phyloP scores from a whole-genome alignment of 768 basidiomycete genomes.

The Tylopilus subfusipes region DNA sequence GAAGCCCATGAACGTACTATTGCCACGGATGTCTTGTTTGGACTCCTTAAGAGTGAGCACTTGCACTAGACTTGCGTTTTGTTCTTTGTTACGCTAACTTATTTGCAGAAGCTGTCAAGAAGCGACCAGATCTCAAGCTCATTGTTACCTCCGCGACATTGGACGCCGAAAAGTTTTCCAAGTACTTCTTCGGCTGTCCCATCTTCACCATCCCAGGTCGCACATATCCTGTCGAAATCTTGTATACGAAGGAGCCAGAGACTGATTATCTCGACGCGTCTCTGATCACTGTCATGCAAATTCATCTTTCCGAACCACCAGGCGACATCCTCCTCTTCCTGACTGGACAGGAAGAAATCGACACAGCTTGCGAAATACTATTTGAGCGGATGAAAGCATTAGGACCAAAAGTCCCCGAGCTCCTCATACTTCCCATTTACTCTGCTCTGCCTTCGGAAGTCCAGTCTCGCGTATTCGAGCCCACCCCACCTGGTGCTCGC shows the following conservation, averaged over 20 bases:
- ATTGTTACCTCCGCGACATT: constrained; percentile 98
- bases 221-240: constrained; percentile 95
- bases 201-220: constrained; percentile 99
- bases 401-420: constrained; percentile 97
- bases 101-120: constrained; percentile 82
- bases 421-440: constrained; percentile 96
- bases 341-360: constrained; percentile 98
- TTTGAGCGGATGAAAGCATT: constrained; percentile 99
- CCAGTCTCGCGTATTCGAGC: constrained; percentile 96
- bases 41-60: constrained; percentile 67
- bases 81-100: constrained; percentile 14
- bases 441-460: constrained; percentile 97
- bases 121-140: constrained; percentile 91
- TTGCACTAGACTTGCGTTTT: background rate
- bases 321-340: constrained; percentile 96
- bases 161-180: constrained; percentile 99
- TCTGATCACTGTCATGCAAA: constrained; percentile 99
- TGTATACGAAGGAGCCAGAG: constrained; percentile 99
- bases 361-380: constrained; percentile 94
- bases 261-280: constrained; percentile 96
- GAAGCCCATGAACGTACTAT: constrained; percentile 99
- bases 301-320: constrained; percentile 95
- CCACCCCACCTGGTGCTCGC: constrained; percentile 95
- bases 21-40: constrained; percentile 97
- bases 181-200: constrained; percentile 98